These are phyloP conservation scores for Acorus calamus DNA, from an alignment of 106 monocot species.

Conservation along the genomic window DNA sequence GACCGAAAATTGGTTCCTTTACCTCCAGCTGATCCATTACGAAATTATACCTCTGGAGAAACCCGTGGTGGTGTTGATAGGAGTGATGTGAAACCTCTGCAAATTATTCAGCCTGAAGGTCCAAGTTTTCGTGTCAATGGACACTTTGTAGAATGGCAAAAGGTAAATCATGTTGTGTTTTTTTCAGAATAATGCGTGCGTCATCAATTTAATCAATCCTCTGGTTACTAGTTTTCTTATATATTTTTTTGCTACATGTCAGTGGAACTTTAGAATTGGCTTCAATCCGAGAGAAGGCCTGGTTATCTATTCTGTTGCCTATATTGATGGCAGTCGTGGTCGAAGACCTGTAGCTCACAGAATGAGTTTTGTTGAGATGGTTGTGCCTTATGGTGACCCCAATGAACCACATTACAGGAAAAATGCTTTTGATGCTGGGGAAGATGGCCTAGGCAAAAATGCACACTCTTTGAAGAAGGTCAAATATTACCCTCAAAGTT, in stretches of 20 bases:
- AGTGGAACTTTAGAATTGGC: constrained; percentile 98
- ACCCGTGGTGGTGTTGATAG: constrained; percentile 92
- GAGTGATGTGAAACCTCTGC: constrained; percentile 89
- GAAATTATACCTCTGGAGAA: constrained; percentile 94
- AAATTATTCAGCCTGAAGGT: constrained; percentile 92
- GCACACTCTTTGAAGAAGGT: constrained; percentile 96
- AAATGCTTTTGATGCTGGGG: constrained; percentile 98
- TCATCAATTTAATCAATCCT: too few species aligned
- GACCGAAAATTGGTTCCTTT: constrained; percentile 84
- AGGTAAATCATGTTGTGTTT: constrained; percentile 30
- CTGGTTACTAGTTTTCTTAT: not conserved
- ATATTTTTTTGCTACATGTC: not conserved
- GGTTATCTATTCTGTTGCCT: constrained; percentile 91
- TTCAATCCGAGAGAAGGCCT: constrained; percentile 95
- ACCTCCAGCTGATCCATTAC: constrained; percentile 84
- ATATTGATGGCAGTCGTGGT: constrained; percentile 88
- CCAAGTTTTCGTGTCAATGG: constrained; percentile 94
- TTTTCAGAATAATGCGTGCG: too few species aligned
- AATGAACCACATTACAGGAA: constrained; percentile 96
- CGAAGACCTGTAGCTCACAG: constrained; percentile 84
- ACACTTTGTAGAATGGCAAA: constrained; percentile 91
- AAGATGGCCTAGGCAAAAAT: constrained; percentile 96
- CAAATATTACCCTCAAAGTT: not conserved
- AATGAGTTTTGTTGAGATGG: constrained; percentile 97
- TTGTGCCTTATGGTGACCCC: constrained; percentile 98